Percentiles rank a stretch among this genome's conserved stretches.
Conservation (phyloP, 352 stramenopile genomes). For the Globisporangium cederbergense region DNA sequence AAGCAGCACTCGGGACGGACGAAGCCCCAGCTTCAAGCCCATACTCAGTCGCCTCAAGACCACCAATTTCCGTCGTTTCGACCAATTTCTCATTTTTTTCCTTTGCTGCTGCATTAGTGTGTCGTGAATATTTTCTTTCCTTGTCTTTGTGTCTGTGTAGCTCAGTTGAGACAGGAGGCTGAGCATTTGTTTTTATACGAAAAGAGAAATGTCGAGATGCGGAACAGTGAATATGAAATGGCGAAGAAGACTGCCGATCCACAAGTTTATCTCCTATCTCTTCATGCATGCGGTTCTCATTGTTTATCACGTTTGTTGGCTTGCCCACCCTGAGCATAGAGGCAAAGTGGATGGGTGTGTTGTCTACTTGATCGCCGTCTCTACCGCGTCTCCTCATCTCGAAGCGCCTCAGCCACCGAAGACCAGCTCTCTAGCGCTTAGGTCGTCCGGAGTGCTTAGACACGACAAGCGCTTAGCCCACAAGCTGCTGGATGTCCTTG, state of each 20-base stretch:
- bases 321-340: too few relatives aligned
- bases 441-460: background rate
- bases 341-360: too few relatives aligned
- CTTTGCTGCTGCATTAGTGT: too few relatives aligned
- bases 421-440: background rate
- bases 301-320: too few relatives aligned
- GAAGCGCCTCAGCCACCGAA: background rate
- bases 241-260: too few relatives aligned
- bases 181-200: background rate
- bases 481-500: constrained; percentile 49
- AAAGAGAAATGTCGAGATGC: background rate
- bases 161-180: background rate
- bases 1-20: background rate
- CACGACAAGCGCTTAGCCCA: constrained; percentile 10
- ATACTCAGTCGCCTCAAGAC: background rate
- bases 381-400: background rate
- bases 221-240: too few relatives aligned
- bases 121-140: too few relatives aligned
- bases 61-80: background rate
- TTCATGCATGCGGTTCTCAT: background rate
- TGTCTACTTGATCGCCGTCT: too few relatives aligned
- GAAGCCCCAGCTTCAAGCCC: background rate
- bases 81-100: background rate
- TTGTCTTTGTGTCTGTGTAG: background rate
- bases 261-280: background rate